Evolutionary conservation across 1,284 basidiomycete genomes (phyloP).

Genomic region (Ustilago lituana): DNA sequence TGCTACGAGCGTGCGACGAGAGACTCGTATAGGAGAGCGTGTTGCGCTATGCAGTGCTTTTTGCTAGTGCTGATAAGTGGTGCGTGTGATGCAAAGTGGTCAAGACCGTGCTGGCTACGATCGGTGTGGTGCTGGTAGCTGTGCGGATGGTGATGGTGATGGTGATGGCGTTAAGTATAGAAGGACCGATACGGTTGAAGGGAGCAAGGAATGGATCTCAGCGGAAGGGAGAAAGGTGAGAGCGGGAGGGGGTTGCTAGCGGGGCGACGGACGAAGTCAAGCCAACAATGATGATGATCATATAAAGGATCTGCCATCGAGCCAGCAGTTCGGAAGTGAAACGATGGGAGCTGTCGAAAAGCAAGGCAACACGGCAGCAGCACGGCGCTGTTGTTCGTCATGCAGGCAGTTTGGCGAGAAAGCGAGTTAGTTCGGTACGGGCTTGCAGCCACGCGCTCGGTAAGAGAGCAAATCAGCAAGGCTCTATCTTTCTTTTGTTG

Average conservation of each 20-base stretch:
- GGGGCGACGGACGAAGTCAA: too few relatives aligned
- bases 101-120: neutral
- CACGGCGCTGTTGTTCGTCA: too few relatives aligned
- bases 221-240: too few relatives aligned
- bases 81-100: neutral
- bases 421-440: conserved; percentile 1
- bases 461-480: too few relatives aligned
- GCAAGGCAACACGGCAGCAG: too few relatives aligned
- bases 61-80: neutral
- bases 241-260: too few relatives aligned
- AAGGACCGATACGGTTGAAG: neutral
- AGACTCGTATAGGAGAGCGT: neutral
- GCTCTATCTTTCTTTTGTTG: neutral
- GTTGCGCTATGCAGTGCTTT: too few relatives aligned
- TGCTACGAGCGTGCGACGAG: neutral
- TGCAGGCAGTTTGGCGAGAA: too few relatives aligned
- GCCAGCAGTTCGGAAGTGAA: neutral
- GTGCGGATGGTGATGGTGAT: neutral
- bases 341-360: neutral
- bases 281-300: too few relatives aligned
- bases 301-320: too few relatives aligned
- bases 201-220: neutral
- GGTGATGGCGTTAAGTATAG: neutral
- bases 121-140: neutral
- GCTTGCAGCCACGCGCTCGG: conserved; percentile 17